phyloP scores from a whole-genome alignment of 2,329 filamentous ascomycete genomes.

The Aspergillus sp. region DNA sequence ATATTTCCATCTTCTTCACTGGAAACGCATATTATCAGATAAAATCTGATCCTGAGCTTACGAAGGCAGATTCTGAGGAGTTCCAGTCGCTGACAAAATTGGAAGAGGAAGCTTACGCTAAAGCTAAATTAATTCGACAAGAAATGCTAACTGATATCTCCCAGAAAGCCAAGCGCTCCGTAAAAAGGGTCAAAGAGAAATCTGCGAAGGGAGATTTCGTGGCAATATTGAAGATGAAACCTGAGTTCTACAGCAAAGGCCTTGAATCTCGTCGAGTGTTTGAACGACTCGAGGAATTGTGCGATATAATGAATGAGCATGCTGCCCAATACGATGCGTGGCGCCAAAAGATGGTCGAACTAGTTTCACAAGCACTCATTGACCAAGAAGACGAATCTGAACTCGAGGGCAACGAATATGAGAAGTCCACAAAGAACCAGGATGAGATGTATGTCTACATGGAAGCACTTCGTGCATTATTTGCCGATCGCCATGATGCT shows the following conservation, averaged over 20 bases:
- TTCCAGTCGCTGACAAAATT: conserved; percentile 66
- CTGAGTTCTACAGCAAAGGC: conserved; percentile 57
- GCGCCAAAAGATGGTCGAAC: conserved; percentile 69
- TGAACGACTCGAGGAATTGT: conserved; percentile 66
- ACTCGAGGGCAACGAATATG: conserved; percentile 84
- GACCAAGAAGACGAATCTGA: conserved; percentile 78
- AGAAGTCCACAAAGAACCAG: conserved; percentile 80
- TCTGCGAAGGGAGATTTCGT: conserved; percentile 57
- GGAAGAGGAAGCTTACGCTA: conserved; percentile 73
- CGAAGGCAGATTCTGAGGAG: conserved; percentile 64
- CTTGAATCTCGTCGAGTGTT: conserved; percentile 70
- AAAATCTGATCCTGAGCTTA: conserved; percentile 67
- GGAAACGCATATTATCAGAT: conserved; percentile 83
- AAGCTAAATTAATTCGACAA: conserved; percentile 72
- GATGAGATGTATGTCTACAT: conserved; percentile 88
- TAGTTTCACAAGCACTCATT: conserved; percentile 72
- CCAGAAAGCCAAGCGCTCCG: conserved; percentile 61
- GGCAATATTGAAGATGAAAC: conserved; percentile 61
- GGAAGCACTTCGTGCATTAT: conserved; percentile 69
- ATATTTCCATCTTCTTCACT: conserved; percentile 80
- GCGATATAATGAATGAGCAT: conserved; percentile 68
- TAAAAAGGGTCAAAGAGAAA: conserved; percentile 61
- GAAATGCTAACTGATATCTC: conserved; percentile 68
- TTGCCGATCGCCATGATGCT: conserved; percentile 75
- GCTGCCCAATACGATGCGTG: conserved; percentile 69